Evolutionary conservation across 768 basidiomycete species (phyloP), one percentile per base, ranked within the genome.

Genomic region (Russula dissimulans): DNA sequence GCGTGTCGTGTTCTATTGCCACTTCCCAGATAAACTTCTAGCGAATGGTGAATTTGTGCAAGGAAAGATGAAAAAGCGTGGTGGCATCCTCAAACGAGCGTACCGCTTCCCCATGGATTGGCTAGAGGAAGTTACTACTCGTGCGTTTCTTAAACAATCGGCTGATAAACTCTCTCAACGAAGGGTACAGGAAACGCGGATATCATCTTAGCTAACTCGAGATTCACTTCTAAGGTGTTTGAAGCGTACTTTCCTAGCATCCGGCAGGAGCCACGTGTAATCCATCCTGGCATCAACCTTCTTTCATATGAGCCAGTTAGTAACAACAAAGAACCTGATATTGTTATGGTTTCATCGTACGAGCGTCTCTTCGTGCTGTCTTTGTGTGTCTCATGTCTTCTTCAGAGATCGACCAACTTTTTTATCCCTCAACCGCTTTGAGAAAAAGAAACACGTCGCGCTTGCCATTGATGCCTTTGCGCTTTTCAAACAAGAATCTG

Each of bases 1-100:
- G n/a, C 84, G 91, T 2, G 89, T 95, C 34, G 86, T 98, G 18
- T 98, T 97, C 73, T 98, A 99, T 71, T 95, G 93, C 66, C 97
- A 98, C 71, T 98, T 99, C 66, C 97, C 95, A 0, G 95, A 99
- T 74, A 95, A 95, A 71, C 77, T 98, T 0, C 80, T 97, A 31
- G 83, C 87, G 6, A 81, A 83, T 62, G 89, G 89, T 0, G 82
- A 78, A 42, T 83, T 73, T 67, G 78, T 84, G 0, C 83, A 87
- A 54, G 85, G 81, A 12, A 71, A 75, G 56, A 67, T 72, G 45
- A 71, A 69, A 42, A 78, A 70, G 67, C 74, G 73, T 3, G 72
- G 73, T 0, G 70, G 81, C 18, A 38, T 86, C 3, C 66, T 95
- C 66, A 92, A 92, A 72, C 70, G 78, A 39, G 52, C 93, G 5